Evolutionary conservation across 306 rosid species (phyloP).

Genomic region (Lathyrus tuberosus): DNA sequence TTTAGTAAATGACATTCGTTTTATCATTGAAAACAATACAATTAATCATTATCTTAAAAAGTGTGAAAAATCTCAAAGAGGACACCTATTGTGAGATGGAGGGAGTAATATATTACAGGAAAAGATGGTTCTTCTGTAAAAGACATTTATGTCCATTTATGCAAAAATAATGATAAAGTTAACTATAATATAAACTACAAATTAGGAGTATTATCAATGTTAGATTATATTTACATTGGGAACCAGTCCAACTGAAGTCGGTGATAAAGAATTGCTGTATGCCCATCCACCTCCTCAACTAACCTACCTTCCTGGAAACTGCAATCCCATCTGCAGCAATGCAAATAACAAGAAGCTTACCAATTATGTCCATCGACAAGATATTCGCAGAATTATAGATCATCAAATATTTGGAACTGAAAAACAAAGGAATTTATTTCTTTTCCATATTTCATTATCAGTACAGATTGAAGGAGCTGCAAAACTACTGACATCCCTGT

Average conservation of each 20-base stretch:
- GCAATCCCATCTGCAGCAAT: constrained; percentile 92
- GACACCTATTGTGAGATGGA: too few species aligned
- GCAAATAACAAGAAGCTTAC: constrained; percentile 32
- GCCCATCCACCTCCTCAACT: constrained; percentile 99
- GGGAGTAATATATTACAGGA: not conserved
- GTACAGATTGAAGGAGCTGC: constrained; percentile 19
- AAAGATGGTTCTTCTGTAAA: constrained; percentile 16
- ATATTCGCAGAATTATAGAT: constrained; percentile 22
- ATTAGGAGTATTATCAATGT: constrained; percentile 21
- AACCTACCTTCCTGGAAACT: constrained; percentile 87
- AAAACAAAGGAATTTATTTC: not conserved
- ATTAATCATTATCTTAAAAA: too few species aligned
- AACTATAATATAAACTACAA: constrained; percentile 8
- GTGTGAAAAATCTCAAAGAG: too few species aligned
- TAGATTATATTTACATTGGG: constrained; percentile 65
- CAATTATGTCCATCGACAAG: constrained; percentile 2
- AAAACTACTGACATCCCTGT: constrained; percentile 22
- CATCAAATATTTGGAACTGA: not conserved
- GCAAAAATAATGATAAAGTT: constrained; percentile 21
- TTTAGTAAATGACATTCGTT: too few species aligned
- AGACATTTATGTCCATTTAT: constrained; percentile 8
- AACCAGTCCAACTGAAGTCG: constrained; percentile 98
- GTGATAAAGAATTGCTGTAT: constrained; percentile 95
- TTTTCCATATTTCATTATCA: constrained; percentile 22
- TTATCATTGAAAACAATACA: too few species aligned